Evolutionary conservation across 2,329 filamentous ascomycete species (phyloP).

Genomic region (Neurospora crassa): DNA sequence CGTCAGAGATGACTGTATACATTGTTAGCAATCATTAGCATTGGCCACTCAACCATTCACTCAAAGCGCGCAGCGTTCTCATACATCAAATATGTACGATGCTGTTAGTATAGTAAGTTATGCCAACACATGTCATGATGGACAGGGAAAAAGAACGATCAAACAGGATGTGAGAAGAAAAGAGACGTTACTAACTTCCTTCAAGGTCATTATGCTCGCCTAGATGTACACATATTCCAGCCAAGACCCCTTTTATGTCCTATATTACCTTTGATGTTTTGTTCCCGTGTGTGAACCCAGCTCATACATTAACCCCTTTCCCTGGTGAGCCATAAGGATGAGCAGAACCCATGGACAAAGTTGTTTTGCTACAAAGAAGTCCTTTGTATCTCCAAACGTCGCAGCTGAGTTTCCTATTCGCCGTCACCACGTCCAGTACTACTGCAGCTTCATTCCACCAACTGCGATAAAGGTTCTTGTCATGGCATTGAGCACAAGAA

Average conservation of each 20-base stretch:
- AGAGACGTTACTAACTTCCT: background rate
- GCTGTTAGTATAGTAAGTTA: background rate
- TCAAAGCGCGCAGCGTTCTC: background rate
- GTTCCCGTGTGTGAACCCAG: background rate
- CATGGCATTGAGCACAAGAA: background rate
- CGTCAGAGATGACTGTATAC: background rate
- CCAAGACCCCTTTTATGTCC: too few relatives aligned
- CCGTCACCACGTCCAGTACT: background rate
- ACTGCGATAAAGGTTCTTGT: background rate
- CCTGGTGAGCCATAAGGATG: background rate
- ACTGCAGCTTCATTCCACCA: background rate
- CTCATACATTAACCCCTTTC: background rate
- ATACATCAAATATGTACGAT: background rate
- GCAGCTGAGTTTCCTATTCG: background rate
- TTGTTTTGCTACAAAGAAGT: background rate
- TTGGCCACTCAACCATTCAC: background rate
- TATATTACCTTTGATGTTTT: background rate
- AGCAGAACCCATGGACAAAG: background rate
- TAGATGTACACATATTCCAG: background rate
- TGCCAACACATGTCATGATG: background rate
- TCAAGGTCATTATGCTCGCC: background rate
- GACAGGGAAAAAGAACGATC: background rate
- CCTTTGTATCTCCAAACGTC: background rate
- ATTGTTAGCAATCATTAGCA: background rate
- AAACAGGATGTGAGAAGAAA: background rate